Conservation (phyloP, 176 grass and related monocot species). For the Eleusine coracana region DNA sequence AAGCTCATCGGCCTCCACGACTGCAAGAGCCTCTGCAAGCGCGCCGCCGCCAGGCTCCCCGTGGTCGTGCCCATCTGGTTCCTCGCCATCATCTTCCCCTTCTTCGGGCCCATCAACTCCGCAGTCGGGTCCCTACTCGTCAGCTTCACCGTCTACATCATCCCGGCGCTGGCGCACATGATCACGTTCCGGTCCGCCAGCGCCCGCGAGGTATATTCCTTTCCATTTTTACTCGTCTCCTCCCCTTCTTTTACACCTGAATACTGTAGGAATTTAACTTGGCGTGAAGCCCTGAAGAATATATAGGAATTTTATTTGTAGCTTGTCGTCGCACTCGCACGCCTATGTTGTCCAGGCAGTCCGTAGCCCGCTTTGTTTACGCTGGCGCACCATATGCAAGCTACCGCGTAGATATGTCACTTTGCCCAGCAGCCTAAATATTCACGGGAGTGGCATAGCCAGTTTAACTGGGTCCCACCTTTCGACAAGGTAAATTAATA, state of each 20-base stretch:
- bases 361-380: constrained; percentile 21
- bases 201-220: constrained; percentile 57
- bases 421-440: constrained; percentile 19
- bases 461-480: not conserved
- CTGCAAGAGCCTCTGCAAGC: constrained; percentile 94
- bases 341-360: constrained; percentile 17
- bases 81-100: constrained; percentile 94
- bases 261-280: too few relatives aligned
- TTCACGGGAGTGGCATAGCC: not conserved
- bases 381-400: constrained; percentile 2
- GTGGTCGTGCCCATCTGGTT: constrained; percentile 99
- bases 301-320: not conserved
- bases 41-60: constrained; percentile 83
- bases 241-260: too few relatives aligned
- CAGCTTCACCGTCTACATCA: constrained; percentile 99
- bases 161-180: constrained; percentile 90
- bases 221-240: too few relatives aligned
- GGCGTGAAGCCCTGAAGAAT: not conserved
- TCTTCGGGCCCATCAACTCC: constrained; percentile 99
- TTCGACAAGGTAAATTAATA: not conserved
- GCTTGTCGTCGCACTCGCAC: not conserved
- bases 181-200: constrained; percentile 81
- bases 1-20: constrained; percentile 96
- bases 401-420: constrained; percentile 36
- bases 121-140: constrained; percentile 88